These are phyloP conservation scores for Phytophthora palmivora DNA, from an alignment of 352 stramenopile genomes.

Conservation along the genomic window DNA sequence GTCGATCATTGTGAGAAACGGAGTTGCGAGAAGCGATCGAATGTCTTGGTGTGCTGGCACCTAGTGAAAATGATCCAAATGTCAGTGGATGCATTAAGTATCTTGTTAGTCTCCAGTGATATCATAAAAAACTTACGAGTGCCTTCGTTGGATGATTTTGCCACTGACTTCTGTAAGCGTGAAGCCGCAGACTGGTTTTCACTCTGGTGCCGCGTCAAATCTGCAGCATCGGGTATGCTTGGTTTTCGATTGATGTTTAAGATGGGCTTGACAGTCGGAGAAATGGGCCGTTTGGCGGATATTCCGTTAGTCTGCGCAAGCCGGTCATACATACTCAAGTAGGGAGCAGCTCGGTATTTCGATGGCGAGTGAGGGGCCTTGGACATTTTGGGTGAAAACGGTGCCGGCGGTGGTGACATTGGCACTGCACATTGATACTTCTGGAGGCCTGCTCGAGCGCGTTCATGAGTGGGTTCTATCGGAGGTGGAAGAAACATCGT, in stretches of 20 bases:
- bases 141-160: conserved; percentile 22
- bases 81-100: too few species aligned
- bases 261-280: conserved; percentile 50
- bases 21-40: conserved; percentile 9
- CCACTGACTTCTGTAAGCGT: conserved; percentile 4
- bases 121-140: conserved; percentile 13
- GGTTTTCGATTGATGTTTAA: conserved; percentile 18
- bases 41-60: conserved; percentile 10
- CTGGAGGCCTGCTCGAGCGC: conserved; percentile 28
- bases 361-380: conserved; percentile 22
- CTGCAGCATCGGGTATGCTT: conserved; percentile 9
- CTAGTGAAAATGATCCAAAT: not conserved
- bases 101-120: not conserved
- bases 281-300: conserved; percentile 34
- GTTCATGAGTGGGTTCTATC: conserved; percentile 46
- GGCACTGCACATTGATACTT: conserved; percentile 15
- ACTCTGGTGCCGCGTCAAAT: conserved; percentile 1
- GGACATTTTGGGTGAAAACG: conserved; percentile 15
- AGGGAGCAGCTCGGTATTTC: conserved; percentile 35
- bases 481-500: conserved; percentile 66
- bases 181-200: conserved; percentile 21
- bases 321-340: conserved; percentile 77
- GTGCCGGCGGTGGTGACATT: conserved; percentile 15
- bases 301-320: conserved; percentile 60
- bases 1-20: conserved; percentile 13